Evolutionary conservation across 2,329 filamentous ascomycete genomes (phyloP).

Genomic region (Pseudogymnoascus sp.): DNA sequence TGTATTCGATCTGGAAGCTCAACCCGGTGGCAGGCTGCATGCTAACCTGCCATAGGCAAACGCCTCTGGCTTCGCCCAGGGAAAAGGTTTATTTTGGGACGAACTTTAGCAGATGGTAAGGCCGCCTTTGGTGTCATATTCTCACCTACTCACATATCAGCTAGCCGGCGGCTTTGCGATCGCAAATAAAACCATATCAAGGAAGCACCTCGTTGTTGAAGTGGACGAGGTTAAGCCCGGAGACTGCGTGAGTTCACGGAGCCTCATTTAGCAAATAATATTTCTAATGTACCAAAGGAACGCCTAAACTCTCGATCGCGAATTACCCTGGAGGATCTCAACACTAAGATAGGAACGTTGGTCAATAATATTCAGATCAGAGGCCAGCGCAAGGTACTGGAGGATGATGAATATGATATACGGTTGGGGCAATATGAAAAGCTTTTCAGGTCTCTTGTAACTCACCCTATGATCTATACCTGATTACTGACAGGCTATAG

Average conservation of each 20-base stretch:
- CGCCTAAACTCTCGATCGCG: conserved; percentile 45
- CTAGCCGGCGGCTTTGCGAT: conserved; percentile 61
- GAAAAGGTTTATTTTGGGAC: conserved; percentile 76
- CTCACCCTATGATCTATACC: not conserved
- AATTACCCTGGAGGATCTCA: conserved; percentile 67
- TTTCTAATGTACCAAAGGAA: conserved; percentile 18
- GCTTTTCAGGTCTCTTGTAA: conserved; percentile 44
- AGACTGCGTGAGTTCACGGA: conserved; percentile 52
- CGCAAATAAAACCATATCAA: conserved; percentile 73
- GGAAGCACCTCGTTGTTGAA: conserved; percentile 76
- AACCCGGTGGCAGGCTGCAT: conserved; percentile 14
- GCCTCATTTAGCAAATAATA: not conserved
- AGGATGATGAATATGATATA: conserved; percentile 53
- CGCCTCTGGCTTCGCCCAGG: conserved; percentile 80
- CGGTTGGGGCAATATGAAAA: conserved; percentile 63
- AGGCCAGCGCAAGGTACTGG: conserved; percentile 50
- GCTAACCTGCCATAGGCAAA: conserved; percentile 43
- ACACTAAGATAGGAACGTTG: conserved; percentile 76
- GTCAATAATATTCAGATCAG: conserved; percentile 67
- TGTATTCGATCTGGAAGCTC: conserved; percentile 3
- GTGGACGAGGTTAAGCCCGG: conserved; percentile 58
- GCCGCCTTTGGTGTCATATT: conserved; percentile 5
- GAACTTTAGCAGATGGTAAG: conserved; percentile 61
- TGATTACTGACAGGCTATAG: conserved; percentile 34
- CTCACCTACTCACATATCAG: conserved; percentile 7